Evolutionary conservation across 805 yeast genomes (phyloP).

Genomic region (Pichia pseudocactophila): DNA sequence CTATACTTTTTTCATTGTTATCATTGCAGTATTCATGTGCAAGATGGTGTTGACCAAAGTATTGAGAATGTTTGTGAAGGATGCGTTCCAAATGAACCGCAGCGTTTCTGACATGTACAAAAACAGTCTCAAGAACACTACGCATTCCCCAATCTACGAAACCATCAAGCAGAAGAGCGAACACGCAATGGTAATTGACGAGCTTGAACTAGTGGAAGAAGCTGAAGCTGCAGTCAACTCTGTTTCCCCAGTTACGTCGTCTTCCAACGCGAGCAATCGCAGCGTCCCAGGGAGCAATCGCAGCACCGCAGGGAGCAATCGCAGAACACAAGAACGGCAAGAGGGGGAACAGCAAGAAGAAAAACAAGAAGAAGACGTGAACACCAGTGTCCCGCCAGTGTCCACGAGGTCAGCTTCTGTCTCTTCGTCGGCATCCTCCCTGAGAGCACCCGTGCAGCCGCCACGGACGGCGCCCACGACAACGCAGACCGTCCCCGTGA

Average conservation of each 20-base stretch:
- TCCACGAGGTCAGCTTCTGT: no score
- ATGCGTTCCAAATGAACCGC: slow-evolving; percentile 18
- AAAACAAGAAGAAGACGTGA: slow-evolving; percentile 3
- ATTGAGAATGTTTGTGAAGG: slow-evolving; percentile 17
- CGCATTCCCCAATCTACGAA: slow-evolving; percentile 11
- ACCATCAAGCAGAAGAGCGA: slow-evolving; percentile 15
- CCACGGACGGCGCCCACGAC: not conserved
- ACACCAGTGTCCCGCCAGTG: no score
- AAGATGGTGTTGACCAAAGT: slow-evolving; percentile 7
- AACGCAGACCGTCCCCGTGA: not conserved
- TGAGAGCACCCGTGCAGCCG: not conserved
- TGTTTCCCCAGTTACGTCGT: no score
- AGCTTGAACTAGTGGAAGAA: slow-evolving; percentile 1
- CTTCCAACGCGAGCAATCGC: slow-evolving; percentile 5
- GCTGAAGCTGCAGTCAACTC: not conserved
- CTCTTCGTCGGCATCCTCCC: no score
- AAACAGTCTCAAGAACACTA: slow-evolving; percentile 9
- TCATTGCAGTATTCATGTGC: slow-evolving; percentile 12
- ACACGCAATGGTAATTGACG: slow-evolving; percentile 4
- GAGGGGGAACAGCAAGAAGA: slow-evolving; percentile 10
- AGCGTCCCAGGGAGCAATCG: not conserved
- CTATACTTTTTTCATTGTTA: slow-evolving; percentile 8
- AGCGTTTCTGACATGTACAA: slow-evolving; percentile 22
- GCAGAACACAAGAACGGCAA: not conserved
- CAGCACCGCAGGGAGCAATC: slow-evolving; percentile 1